Percentiles rank a stretch among this genome's conserved stretches.
Conservation (phyloP, 441 rosid genomes). For the Populus tomentosa region DNA sequence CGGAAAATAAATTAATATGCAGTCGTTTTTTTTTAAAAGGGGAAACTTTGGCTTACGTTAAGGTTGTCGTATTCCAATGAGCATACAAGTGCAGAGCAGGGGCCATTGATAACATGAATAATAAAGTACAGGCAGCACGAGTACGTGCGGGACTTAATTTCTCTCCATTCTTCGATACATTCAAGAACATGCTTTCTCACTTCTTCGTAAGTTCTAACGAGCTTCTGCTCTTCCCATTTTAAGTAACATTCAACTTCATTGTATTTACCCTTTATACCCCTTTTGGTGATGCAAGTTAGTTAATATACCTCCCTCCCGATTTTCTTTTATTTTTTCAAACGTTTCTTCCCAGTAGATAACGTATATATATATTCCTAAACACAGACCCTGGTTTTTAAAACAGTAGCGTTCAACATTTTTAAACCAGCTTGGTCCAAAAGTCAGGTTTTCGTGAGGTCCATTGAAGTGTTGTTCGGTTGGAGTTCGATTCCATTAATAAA, state of each 20-base stretch:
- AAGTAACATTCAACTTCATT: neutral
- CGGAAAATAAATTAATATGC: neutral
- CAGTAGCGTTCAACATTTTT: too few species aligned
- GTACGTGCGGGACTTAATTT: neutral
- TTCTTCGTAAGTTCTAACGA: neutral
- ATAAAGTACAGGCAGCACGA: conserved; percentile 8
- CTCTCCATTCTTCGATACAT: neutral
- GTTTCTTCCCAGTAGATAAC: too few species aligned
- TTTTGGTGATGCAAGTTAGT: neutral
- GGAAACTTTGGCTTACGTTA: conserved; percentile 19
- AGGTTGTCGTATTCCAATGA: conserved; percentile 21
- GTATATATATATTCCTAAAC: too few species aligned
- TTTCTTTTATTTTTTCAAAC: too few species aligned
- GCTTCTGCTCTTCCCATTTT: neutral
- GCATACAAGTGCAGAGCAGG: neutral
- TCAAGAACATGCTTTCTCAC: neutral
- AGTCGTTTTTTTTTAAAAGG: neutral
- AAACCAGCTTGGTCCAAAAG: neutral
- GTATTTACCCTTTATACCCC: neutral
- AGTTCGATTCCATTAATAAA: neutral
- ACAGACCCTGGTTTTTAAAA: too few species aligned
- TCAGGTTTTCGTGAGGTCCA: neutral
- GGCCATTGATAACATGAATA: neutral
- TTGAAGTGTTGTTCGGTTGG: neutral
- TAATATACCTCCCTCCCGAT: too few species aligned